Evolutionary conservation across 108 stramenopile genomes (phyloP).

Genomic region (Schizochytrium sp.): DNA sequence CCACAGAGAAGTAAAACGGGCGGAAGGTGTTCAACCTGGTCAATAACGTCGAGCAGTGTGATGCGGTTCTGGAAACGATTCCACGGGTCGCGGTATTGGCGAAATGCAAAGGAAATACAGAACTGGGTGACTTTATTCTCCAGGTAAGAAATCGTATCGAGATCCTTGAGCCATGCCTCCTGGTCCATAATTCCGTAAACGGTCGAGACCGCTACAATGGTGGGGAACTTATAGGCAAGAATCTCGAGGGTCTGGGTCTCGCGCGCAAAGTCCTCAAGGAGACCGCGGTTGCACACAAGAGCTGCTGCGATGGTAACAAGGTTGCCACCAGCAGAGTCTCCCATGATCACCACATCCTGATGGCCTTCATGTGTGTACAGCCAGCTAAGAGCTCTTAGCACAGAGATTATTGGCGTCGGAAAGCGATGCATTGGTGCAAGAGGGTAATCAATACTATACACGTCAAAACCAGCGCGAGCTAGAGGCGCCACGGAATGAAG

Average conservation of each 20-base stretch:
- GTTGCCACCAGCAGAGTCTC: conserved; percentile 55
- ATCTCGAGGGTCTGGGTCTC: neutral
- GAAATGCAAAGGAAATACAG: conserved; percentile 49
- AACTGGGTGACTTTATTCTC: conserved; percentile 52
- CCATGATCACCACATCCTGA: conserved; percentile 4
- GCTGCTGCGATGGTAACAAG: conserved; percentile 41
- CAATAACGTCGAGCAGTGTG: conserved; percentile 42
- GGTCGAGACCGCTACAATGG: conserved; percentile 25
- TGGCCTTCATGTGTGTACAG: conserved; percentile 14
- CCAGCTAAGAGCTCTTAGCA: neutral
- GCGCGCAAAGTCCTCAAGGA: neutral
- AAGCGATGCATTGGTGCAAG: conserved; percentile 44
- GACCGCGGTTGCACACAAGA: neutral
- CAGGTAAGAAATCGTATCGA: conserved; percentile 32
- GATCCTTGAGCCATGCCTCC: conserved; percentile 31
- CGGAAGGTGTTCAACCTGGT: conserved; percentile 15
- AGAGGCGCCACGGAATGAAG: conserved; percentile 51
- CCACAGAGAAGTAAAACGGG: conserved; percentile 19
- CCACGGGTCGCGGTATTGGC: neutral
- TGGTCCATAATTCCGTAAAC: conserved; percentile 60
- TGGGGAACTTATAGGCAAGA: neutral
- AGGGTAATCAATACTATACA: conserved; percentile 46
- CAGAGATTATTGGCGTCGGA: conserved; percentile 23
- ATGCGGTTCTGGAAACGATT: neutral
- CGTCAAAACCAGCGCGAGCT: conserved; percentile 10